Percentiles rank a stretch among this genome's conserved stretches.
These are phyloP conservation scores for Mucor irregularis DNA, from an alignment of 371 early-diverging fungal species.

Conservation along the genomic window DNA sequence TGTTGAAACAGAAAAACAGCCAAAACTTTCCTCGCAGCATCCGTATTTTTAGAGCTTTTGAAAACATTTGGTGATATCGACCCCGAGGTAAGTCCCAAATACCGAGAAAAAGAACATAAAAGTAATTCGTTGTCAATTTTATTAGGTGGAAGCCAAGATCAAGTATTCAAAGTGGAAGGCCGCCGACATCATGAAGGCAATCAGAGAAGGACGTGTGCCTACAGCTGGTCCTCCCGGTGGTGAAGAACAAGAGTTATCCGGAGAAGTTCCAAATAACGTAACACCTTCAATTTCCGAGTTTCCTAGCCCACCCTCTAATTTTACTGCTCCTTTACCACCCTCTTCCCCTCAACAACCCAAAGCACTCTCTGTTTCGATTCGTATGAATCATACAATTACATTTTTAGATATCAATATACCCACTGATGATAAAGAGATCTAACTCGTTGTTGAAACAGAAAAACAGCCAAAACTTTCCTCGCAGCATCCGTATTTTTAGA, in stretches of 20 bases:
- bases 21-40: constrained; percentile 83
- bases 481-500: constrained; percentile 86
- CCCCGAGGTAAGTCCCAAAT: constrained; percentile 49
- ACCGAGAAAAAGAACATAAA: neutral
- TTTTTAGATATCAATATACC: constrained; percentile 49
- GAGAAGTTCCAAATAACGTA: neutral
- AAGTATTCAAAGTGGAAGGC: constrained; percentile 96
- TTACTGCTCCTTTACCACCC: constrained; percentile 42
- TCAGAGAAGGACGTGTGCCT: constrained; percentile 85
- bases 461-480: constrained; percentile 85
- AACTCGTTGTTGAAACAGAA: constrained; percentile 38
- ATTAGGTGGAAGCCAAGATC: constrained; percentile 81
- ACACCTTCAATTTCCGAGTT: constrained; percentile 47
- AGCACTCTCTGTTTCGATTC: constrained; percentile 72
- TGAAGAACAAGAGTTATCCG: constrained; percentile 11
- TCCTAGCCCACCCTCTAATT: constrained; percentile 54
- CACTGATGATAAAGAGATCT: neutral
- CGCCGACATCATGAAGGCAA: constrained; percentile 88
- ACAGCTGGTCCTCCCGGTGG: constrained; percentile 63
- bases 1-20: constrained; percentile 69
- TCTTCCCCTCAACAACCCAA: constrained; percentile 4
- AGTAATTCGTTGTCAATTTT: neutral
- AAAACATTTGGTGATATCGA: constrained; percentile 81
- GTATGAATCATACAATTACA: constrained; percentile 70
- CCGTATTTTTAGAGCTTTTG: constrained; percentile 81